Evolutionary conservation across 2,329 filamentous ascomycete genomes (phyloP).

Genomic region (Epichloe typhina): DNA sequence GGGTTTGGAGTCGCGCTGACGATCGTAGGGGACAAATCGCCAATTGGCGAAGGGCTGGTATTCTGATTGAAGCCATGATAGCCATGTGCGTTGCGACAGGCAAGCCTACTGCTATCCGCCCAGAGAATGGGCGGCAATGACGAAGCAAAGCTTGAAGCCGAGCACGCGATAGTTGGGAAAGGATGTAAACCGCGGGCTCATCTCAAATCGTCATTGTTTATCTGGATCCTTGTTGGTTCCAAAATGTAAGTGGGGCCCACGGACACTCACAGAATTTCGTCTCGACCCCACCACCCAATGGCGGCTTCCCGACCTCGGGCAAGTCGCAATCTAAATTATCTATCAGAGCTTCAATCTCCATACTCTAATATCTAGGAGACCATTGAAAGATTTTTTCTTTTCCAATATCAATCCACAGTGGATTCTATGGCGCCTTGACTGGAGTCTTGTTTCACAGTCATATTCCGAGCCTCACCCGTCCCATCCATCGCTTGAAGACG

Average conservation of each 20-base stretch:
- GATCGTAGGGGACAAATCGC: constrained; percentile 19
- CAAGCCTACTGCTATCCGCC: constrained; percentile 3
- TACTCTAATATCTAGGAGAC: background rate
- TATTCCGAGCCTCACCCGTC: background rate
- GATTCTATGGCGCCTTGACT: too few species aligned
- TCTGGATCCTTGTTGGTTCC: background rate
- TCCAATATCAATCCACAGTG: background rate
- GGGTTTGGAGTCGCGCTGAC: constrained; percentile 27
- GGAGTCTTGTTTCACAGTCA: background rate
- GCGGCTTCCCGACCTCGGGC: background rate
- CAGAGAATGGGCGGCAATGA: background rate
- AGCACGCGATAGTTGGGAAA: background rate
- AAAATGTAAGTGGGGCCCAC: background rate
- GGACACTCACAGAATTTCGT: too few species aligned
- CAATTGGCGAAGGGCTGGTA: constrained; percentile 35
- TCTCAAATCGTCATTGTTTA: background rate
- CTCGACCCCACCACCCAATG: background rate
- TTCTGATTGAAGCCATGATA: constrained; percentile 35
- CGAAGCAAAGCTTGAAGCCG: background rate
- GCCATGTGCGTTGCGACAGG: background rate
- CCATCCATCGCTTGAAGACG: background rate
- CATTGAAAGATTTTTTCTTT: background rate
- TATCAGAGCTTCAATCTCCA: background rate
- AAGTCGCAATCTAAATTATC: background rate
- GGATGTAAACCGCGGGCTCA: too few species aligned